Base-by-base conservation (phyloP, 257 asterid genomes). In the Misopates orontium region DNA sequence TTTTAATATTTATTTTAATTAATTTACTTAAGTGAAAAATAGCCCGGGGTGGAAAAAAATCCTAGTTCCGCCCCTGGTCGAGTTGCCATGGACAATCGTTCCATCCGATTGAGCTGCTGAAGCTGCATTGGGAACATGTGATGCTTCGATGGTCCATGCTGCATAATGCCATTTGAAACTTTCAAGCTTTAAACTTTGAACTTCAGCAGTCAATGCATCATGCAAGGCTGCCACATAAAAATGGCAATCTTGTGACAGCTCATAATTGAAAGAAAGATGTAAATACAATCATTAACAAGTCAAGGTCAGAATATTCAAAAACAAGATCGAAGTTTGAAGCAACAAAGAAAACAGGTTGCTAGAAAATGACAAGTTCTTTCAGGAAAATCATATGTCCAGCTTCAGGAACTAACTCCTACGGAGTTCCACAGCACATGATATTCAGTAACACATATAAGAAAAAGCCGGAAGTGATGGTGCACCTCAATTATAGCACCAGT, bases 131-230 rank as follows among this genome's bases (percentile, higher is more conserved):
- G 78, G 54, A 75, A 74, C 85, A 85, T 69, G 61, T 66, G 88
- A 62, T 80, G 91, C 84, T 83, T 86, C 71, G 32, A n/a, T 0
- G 81, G 65, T 6, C 64, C 68, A 49, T 75, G 85, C 17, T 77
- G 94, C n/a, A 71, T 62, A 14, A 31, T 40, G 60, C 73, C 67
- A 36, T 69, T 73, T 8, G 85, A 80, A 31, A 25, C 80, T 68
- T 16, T 75, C 83, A 70, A 84, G 75, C 66, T 85, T 91, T 56
- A 91, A 70, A 53, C 85, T 94, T 66, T 86, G 94, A 39, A 91
- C 87, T 70, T 91, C 98, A 10, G 83, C 85, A 42, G 78, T 75
- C 75, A 91, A 68, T 54, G 94, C 70, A 77, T 86, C 96, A 1
- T 88, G 93, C 78, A 91, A 78, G 32, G 85, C 98, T 91, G 84